Evolutionary conservation across 2,329 filamentous ascomycete genomes (phyloP).

Genomic region (Fusarium subglutinans): DNA sequence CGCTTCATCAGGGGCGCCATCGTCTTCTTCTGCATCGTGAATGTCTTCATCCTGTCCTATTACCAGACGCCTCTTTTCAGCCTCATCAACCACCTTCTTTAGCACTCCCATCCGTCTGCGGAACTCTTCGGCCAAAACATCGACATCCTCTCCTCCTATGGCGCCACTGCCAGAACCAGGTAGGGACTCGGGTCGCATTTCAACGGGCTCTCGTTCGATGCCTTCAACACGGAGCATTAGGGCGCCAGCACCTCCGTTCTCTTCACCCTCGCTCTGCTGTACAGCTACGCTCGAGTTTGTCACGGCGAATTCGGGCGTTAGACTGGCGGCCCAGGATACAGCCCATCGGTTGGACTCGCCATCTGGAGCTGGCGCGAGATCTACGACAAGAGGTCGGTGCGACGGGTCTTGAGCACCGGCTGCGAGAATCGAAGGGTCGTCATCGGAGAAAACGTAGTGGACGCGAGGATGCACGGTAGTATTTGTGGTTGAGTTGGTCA

Average conservation of each 20-base stretch:
- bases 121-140: constrained; percentile 64
- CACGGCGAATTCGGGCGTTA: constrained; percentile 78
- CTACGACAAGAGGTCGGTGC: constrained; percentile 65
- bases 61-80: constrained; percentile 54
- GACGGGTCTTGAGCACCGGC: constrained; percentile 59
- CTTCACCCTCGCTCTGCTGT: constrained; percentile 52
- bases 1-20: constrained; percentile 28
- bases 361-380: constrained; percentile 55
- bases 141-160: constrained; percentile 58
- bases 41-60: constrained; percentile 33
- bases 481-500: constrained; percentile 78
- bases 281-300: constrained; percentile 56
- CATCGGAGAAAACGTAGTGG: constrained; percentile 93
- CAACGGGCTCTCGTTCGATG: constrained; percentile 50
- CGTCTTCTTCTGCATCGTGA: constrained; percentile 5
- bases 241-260: constrained; percentile 37
- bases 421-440: constrained; percentile 81
- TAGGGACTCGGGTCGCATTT: constrained; percentile 39
- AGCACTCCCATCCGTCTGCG: constrained; percentile 65
- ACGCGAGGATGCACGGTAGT: constrained; percentile 85
- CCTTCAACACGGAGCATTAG: constrained; percentile 51
- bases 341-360: constrained; percentile 55
- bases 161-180: constrained; percentile 46
- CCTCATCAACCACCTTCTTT: constrained; percentile 63
- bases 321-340: constrained; percentile 75